These are phyloP conservation scores for Vishniacozyma victoriae DNA, from an alignment of 768 basidiomycete genomes.

Conservation along the genomic window DNA sequence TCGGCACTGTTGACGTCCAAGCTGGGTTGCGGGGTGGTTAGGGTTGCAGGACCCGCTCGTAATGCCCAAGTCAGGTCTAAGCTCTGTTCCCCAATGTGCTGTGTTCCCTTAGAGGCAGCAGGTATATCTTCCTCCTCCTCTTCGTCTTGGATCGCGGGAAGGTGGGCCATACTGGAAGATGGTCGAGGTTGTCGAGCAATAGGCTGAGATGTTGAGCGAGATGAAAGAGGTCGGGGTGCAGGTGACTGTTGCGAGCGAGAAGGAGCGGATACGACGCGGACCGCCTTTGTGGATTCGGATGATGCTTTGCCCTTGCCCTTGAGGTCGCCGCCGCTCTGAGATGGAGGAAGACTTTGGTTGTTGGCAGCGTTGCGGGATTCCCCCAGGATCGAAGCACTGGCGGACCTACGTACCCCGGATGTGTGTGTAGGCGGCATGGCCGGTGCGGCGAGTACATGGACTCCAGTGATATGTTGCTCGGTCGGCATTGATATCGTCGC, in stretches of 20 bases:
- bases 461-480: slow-evolving; percentile 3
- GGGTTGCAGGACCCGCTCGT: background rate
- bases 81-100: background rate
- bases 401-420: background rate
- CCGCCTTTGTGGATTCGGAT: background rate
- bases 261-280: slow-evolving; percentile 4
- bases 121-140: slow-evolving; percentile 5
- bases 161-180: background rate
- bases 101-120: background rate
- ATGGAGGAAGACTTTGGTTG: background rate
- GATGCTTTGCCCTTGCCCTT: background rate
- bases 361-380: slow-evolving; percentile 2
- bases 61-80: slow-evolving; percentile 19
- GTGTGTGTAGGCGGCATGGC: background rate
- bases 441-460: background rate
- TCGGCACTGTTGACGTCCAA: slow-evolving; percentile 2
- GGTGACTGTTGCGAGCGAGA: background rate
- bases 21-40: background rate
- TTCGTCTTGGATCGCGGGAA: slow-evolving; percentile 3
- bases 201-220: background rate
- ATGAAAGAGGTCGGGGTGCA: background rate
- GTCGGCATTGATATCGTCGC: background rate
- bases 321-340: background rate
- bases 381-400: slow-evolving; percentile 1
- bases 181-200: background rate